Evolutionary conservation across 1,284 basidiomycete species (phyloP).

Genomic region (Moesziomyces globuligerus): DNA sequence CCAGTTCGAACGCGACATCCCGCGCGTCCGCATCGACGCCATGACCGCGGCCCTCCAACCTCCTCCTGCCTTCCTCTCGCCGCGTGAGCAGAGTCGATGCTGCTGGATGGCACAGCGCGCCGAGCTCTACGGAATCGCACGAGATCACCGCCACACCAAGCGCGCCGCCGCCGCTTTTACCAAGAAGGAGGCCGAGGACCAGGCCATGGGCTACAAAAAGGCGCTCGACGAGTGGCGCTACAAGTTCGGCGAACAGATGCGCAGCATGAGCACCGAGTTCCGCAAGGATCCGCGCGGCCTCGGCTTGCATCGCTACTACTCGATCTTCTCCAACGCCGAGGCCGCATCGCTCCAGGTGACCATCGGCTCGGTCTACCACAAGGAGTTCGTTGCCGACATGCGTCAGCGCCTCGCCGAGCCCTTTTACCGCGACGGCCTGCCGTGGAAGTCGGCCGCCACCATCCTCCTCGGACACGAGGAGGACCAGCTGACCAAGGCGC

Average conservation of each 20-base stretch:
- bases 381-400: constrained; percentile 41
- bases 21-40: constrained; percentile 13
- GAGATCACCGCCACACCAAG: constrained; percentile 36
- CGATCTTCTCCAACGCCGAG: constrained; percentile 39
- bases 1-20: constrained; percentile 32
- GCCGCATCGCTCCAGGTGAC: constrained; percentile 28
- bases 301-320: constrained; percentile 41
- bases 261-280: constrained; percentile 32
- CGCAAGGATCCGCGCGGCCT: constrained; percentile 39
- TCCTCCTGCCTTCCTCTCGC: constrained; percentile 27
- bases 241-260: constrained; percentile 49
- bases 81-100: constrained; percentile 41
- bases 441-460: constrained; percentile 34
- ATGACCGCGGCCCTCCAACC: constrained; percentile 26
- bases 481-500: constrained; percentile 31
- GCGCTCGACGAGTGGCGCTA: constrained; percentile 43
- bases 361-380: constrained; percentile 39
- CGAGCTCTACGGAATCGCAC: constrained; percentile 33
- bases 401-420: constrained; percentile 30
- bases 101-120: constrained; percentile 48
- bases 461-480: constrained; percentile 35
- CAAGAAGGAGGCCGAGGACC: constrained; percentile 40
- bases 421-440: constrained; percentile 23
- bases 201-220: constrained; percentile 28
- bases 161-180: constrained; percentile 23